A percentile compares a stretch with the other conserved stretches of the same genome.
These are phyloP conservation scores for Saccharum officinarum DNA, from an alignment of 176 grass and related monocot species.

Conservation along the genomic window DNA sequence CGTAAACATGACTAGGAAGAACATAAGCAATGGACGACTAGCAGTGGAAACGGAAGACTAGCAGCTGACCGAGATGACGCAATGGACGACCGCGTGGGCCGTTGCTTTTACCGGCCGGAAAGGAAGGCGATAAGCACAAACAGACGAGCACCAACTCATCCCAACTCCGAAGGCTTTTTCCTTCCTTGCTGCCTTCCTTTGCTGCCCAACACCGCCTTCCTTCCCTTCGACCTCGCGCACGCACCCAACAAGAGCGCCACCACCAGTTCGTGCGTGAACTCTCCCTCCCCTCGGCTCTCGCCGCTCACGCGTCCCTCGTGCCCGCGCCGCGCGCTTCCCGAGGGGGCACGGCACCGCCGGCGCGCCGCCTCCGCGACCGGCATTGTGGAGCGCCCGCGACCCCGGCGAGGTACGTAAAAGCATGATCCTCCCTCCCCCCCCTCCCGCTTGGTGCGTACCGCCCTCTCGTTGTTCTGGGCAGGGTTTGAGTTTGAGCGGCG, in stretches of 20 bases:
- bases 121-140: not conserved
- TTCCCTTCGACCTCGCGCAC: not conserved
- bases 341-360: constrained; percentile 12
- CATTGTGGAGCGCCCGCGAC: not conserved
- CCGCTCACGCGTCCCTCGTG: constrained; percentile 42
- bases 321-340: not conserved
- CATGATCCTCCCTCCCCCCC: not conserved
- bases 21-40: not conserved
- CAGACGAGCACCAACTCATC: not conserved
- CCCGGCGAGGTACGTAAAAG: not conserved
- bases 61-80: not conserved
- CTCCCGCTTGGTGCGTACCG: not conserved
- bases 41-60: not conserved
- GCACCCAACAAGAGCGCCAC: not conserved
- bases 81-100: not conserved
- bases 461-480: not conserved
- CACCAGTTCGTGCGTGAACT: constrained; percentile 24
- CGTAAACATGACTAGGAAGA: not conserved
- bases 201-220: not conserved
- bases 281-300: not conserved
- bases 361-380: not conserved
- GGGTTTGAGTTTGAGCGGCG: not conserved
- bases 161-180: not conserved
- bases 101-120: not conserved
- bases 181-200: not conserved